Conservation (phyloP, 495 filamentous ascomycete species). For the Podospora fimiseda region DNA sequence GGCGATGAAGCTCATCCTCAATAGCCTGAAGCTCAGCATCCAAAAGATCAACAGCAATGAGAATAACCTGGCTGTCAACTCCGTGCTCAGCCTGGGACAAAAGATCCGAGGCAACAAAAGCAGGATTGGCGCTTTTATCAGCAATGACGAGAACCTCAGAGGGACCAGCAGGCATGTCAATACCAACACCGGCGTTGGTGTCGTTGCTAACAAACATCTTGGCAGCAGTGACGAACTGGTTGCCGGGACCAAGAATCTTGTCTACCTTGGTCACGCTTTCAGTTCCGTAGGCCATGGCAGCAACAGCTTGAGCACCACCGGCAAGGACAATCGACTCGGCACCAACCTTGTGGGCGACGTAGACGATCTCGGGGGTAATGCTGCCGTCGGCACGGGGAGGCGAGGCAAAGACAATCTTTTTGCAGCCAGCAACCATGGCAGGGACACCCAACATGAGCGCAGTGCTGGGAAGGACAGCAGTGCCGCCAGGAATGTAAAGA, state of each 20-base stretch:
- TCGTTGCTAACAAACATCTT: slow-evolving; percentile 98
- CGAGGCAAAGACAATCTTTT: slow-evolving; percentile 87
- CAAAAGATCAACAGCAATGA: slow-evolving; percentile 75
- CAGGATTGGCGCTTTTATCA: slow-evolving; percentile 83
- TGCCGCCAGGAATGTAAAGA: slow-evolving; percentile 91
- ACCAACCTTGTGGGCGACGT: slow-evolving; percentile 94
- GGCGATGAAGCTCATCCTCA: slow-evolving; percentile 81
- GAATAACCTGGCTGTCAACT: slow-evolving; percentile 87
- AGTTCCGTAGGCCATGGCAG: slow-evolving; percentile 80
- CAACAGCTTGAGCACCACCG: slow-evolving; percentile 92
- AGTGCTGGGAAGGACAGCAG: slow-evolving; percentile 89
- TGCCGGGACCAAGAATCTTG: slow-evolving; percentile 96
- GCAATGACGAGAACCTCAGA: slow-evolving; percentile 95
- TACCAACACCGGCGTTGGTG: slow-evolving; percentile 86
- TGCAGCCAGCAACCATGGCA: slow-evolving; percentile 95
- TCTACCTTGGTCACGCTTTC: slow-evolving; percentile 88
- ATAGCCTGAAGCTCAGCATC: slow-evolving; percentile 69
- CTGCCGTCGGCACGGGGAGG: slow-evolving; percentile 85
- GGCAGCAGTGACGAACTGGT: slow-evolving; percentile 96
- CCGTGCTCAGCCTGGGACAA: slow-evolving; percentile 96
- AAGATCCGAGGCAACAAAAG: slow-evolving; percentile 91
- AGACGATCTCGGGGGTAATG: slow-evolving; percentile 94
- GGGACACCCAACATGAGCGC: slow-evolving; percentile 97
- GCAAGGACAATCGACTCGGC: slow-evolving; percentile 93
- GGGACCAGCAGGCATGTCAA: slow-evolving; percentile 97